Evolutionary conservation across 2,329 filamentous ascomycete species (phyloP).

Genomic region (Diplodia mutila): DNA sequence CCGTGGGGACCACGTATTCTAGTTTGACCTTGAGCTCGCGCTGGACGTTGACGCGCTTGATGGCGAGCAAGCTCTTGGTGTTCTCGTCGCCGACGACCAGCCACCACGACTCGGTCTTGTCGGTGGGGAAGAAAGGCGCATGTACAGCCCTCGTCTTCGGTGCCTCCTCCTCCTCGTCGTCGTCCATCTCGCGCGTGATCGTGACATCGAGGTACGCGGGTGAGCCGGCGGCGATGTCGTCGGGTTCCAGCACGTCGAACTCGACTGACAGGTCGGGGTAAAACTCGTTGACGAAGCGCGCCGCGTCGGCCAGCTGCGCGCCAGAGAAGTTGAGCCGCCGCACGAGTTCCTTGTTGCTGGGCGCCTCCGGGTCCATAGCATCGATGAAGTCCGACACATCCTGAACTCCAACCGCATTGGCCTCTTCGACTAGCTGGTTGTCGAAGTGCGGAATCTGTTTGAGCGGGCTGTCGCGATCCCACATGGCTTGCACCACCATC

Average conservation of each 20-base stretch:
- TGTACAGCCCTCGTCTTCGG: conserved; percentile 79
- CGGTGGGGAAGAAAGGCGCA: conserved; percentile 88
- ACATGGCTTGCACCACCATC: conserved; percentile 99
- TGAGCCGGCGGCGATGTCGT: conserved; percentile 77
- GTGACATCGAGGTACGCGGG: conserved; percentile 82
- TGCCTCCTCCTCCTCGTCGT: conserved; percentile 71
- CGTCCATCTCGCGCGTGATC: conserved; percentile 80
- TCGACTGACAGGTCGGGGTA: conserved; percentile 95
- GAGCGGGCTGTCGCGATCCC: conserved; percentile 94
- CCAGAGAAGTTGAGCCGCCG: conserved; percentile 79
- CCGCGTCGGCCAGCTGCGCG: conserved; percentile 83
- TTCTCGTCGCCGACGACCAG: conserved; percentile 91
- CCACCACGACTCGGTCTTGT: conserved; percentile 99
- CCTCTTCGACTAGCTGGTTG: conserved; percentile 78
- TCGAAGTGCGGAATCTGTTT: conserved; percentile 98
- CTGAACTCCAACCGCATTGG: conserved; percentile 79
- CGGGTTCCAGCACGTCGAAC: conserved; percentile 80
- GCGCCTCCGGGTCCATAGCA: conserved; percentile 91
- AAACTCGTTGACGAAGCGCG: conserved; percentile 91
- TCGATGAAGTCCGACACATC: conserved; percentile 99
- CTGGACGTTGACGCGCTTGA: conserved; percentile 91
- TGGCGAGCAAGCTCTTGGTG: conserved; percentile 83
- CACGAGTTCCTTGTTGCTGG: conserved; percentile 74
- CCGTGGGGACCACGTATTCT: conserved; percentile 83
- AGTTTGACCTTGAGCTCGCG: conserved; percentile 76